Base-by-base conservation (phyloP, 257 asterid genomes). In the Solanum arcanum region DNA sequence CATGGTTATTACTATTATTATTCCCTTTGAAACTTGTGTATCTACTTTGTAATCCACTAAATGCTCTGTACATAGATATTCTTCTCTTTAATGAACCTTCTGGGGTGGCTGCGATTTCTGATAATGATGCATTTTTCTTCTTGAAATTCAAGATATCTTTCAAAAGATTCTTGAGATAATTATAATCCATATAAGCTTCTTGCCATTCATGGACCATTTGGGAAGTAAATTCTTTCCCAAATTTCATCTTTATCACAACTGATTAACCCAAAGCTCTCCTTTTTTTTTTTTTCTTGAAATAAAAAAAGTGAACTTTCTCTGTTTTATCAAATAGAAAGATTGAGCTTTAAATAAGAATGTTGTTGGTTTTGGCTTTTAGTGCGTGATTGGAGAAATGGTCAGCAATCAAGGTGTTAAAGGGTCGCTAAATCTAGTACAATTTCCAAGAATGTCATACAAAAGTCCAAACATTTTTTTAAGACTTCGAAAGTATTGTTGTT, bases 131-230 rank as follows among this genome's bases (percentile, higher is more conserved):
- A 9, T 86, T 87, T 20, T 62, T 62, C 18, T 89, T 89, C 12
- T 89, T 86, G 90, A 90, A 90, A 20, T 6, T 64, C 66, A 90
- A n/a, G 39, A 95, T 70, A 0, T 92, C 92, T 86, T 96, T 96
- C 16, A 96, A 86, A 4, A 90, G 56, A 4, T 33, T 72, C 64
- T 96, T 96, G 20, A 96, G 95, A 6, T 18, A 42, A 62, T 84
- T 84, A 91, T 96, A 96, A 69, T 94, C 98, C 97, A 95, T 90
- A 93, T 95, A 96, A 3, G 96, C 96, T 60, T 64, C 88, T 86
- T 92, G 94, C 98, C 97, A 95, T 95, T 96, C 99, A 52, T 84
- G 98, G 46, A 96, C 96, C 98, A 94, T 93, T 86, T 96, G 99
- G 86, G 96, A 93, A 83, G 94, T 91, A 73, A 93, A 86, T 88